Evolutionary conservation across 345 rosid species (phyloP), one percentile per base, ranked within the genome.

Genomic region (Diplotaxis tenuifolia): DNA sequence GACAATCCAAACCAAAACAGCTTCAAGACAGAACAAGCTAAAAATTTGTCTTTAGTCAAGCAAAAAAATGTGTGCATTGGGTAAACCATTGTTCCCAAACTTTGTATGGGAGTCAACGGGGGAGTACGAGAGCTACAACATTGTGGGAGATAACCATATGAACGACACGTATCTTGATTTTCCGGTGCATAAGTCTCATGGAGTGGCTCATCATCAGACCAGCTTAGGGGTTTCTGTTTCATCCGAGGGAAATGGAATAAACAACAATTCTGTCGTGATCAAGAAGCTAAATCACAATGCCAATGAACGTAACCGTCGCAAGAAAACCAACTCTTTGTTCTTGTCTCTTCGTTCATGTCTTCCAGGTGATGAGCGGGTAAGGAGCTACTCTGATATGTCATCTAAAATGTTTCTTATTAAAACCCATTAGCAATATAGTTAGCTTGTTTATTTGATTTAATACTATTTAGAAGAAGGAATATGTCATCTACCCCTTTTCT

Each of bases 261-360:
- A 22, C 9, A 65, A 88, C 85, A 90, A 86, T 61, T 92, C 96
- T n/a, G n/a, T n/a, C n/a, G n/a, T n/a, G n/a, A n/a, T n/a, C n/a
- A n/a, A n/a, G n/a, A n/a, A n/a, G n/a, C n/a, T n/a, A n/a, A n/a
- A n/a, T n/a, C n/a, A n/a, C n/a, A n/a, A n/a, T n/a, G n/a, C n/a
- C n/a, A n/a, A n/a, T n/a, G n/a, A n/a, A n/a, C n/a, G n/a, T n/a
- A n/a, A n/a, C n/a, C n/a, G n/a, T n/a, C n/a, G n/a, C n/a, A n/a
- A n/a, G n/a, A n/a, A n/a, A n/a, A n/a, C n/a, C n/a, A n/a, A n/a
- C n/a, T n/a, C n/a, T n/a, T n/a, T n/a, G n/a, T n/a, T n/a, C n/a
- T n/a, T n/a, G n/a, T n/a, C n/a, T n/a, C n/a, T n/a, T n/a, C n/a
- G n/a, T n/a, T n/a, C n/a, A n/a, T n/a, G n/a, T n/a, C n/a, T n/a